Evolutionary conservation across 176 grass and related monocot species (phyloP), one percentile per base, ranked within the genome.

Genomic region (Melocanna baccifera): DNA sequence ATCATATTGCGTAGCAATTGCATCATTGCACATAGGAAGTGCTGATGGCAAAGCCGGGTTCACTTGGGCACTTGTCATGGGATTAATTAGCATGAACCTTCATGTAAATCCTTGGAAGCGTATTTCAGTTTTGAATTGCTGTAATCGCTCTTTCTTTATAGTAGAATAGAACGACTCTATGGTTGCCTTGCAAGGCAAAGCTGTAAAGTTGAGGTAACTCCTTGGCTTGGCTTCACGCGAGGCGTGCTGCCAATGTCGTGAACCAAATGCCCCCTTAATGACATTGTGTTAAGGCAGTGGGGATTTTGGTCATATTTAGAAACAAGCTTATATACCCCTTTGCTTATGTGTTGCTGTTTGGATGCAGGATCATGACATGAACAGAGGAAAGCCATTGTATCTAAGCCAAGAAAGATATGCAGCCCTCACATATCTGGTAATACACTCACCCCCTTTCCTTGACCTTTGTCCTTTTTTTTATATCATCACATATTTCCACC

Each of bases 351-450:
- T 67, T 67, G 46, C 23, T 69, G 48, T 78, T 69, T 84, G 26
- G 34, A 59, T 85, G 69, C 81, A 99, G 97, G 97, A 99, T 91
- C 91, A 92, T 86, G 91, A 94, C 40, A 94, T 99, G 90, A 32
- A 81, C 7, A 89, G 97, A 92, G 97, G 97, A 76, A 99, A 93
- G 55, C 97, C 93, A 62, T 91, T 99, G 66, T 96, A 96, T 92
- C 78, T 99, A 42, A 99, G 88, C 48, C 90, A 96, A 88, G 93
- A 99, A 88, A 92, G 93, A 86, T 99, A 96, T 59, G 86, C 88
- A 36, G 90, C 97, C 71, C 84, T 99, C 65, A 99, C 97, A 73
- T 91, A 94, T 86, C 83, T 99, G 88, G 97, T 99, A 82, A 85
- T 82, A 64, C 18, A 9, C 23, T 12, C 8, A 30, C 12, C 29